A percentile compares a stretch with the other conserved stretches of the same genome.
phyloP scores from a whole-genome alignment of 2,329 filamentous ascomycete species.

The Trichoderma atrobrunneum region DNA sequence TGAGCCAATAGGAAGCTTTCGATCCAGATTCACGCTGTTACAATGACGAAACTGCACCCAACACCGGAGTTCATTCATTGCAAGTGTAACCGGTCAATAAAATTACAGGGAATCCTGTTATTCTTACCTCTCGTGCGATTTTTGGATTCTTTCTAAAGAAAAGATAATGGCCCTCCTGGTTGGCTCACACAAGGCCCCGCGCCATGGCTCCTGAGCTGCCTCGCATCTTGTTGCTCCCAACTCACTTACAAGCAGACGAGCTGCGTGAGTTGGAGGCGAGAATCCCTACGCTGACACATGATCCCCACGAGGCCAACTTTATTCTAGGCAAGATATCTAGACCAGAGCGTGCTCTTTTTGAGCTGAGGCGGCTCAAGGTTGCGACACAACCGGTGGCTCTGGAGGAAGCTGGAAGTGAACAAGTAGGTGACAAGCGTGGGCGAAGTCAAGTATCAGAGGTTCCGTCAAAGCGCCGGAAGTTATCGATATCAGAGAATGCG shows the following conservation, averaged over 20 bases:
- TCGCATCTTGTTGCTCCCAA: constrained; percentile 69
- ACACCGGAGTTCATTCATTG: neutral
- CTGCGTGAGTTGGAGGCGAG: constrained; percentile 62
- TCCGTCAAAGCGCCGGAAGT: constrained; percentile 22
- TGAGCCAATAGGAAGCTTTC: constrained; percentile 1
- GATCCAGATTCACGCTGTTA: neutral
- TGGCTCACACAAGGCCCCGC: neutral
- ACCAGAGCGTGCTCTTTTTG: constrained; percentile 69
- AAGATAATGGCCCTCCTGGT: neutral
- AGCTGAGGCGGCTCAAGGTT: constrained; percentile 68
- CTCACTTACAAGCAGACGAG: constrained; percentile 63
- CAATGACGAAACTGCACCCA: neutral
- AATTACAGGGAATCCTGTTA: neutral
- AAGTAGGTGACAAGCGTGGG: neutral
- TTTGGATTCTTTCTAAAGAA: neutral
- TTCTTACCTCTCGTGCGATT: neutral
- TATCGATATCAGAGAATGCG: constrained; percentile 10
- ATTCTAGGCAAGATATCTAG: constrained; percentile 71
- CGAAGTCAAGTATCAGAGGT: neutral
- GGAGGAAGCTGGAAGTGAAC: neutral
- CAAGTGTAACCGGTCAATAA: neutral
- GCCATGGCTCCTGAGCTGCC: constrained; percentile 45
- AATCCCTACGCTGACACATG: constrained; percentile 65
- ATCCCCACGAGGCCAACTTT: constrained; percentile 68
- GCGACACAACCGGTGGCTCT: constrained; percentile 45